Conservation (phyloP, 139 green algal genomes). For the Auxenochlorella pyrenoidosa region DNA sequence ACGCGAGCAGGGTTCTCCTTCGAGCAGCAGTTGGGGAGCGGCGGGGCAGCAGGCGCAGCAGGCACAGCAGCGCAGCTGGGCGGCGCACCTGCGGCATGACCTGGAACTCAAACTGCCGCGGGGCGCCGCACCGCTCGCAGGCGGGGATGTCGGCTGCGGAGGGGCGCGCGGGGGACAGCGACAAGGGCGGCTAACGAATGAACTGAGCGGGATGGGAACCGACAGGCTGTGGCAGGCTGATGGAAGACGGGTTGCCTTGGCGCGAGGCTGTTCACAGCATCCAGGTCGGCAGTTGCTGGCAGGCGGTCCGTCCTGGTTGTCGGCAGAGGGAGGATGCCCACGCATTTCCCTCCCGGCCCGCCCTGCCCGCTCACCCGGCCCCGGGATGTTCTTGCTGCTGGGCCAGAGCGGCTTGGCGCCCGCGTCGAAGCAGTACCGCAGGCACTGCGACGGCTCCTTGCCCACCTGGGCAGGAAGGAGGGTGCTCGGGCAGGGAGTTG, state of each 20-base stretch:
- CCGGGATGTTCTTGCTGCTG: slow-evolving; percentile 41
- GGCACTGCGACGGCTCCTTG: slow-evolving; percentile 53
- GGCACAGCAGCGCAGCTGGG: no score
- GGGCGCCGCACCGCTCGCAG: slow-evolving; percentile 67
- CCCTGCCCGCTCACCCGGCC: not conserved
- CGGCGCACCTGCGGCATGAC: slow-evolving; percentile 74
- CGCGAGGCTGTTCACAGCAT: no score
- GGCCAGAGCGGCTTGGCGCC: slow-evolving; percentile 77
- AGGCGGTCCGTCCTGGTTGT: no score
- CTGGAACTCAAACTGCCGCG: slow-evolving; percentile 81
- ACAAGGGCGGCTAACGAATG: not conserved
- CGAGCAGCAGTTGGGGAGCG: no score
- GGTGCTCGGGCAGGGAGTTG: not conserved
- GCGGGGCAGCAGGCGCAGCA: no score
- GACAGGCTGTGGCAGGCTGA: no score
- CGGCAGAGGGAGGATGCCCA: not conserved
- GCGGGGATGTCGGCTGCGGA: slow-evolving; percentile 55
- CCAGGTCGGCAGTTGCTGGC: no score
- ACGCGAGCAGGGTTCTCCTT: no score
- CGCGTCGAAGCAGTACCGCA: slow-evolving; percentile 84
- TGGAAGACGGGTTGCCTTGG: no score
- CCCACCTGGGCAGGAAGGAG: slow-evolving; percentile 8
- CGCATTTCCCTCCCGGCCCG: no score
- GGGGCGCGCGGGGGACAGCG: not conserved
- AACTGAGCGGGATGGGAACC: no score